A percentile compares a stretch with the other conserved stretches of the same genome.
These are phyloP conservation scores for Camelina neglecta DNA, from an alignment of 345 rosid genomes.

Conservation along the genomic window DNA sequence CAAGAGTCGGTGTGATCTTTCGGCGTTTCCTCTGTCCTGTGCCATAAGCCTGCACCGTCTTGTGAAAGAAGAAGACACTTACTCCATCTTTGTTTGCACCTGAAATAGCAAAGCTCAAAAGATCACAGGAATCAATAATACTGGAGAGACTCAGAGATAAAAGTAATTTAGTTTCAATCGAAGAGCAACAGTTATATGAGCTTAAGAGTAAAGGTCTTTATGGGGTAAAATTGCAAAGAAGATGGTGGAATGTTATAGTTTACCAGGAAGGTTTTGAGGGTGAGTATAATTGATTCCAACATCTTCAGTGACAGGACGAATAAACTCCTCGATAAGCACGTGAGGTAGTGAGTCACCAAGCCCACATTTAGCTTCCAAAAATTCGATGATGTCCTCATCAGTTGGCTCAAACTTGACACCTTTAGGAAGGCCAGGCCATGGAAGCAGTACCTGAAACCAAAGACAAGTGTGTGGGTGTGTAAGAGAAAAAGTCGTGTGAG, in stretches of 20 bases:
- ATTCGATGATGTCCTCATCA: conserved; percentile 72
- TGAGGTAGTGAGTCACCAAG: conserved; percentile 59
- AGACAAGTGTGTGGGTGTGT: not conserved
- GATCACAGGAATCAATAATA: conserved; percentile 13
- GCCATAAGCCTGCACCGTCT: conserved; percentile 79
- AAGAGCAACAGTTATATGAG: not conserved
- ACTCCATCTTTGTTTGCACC: conserved; percentile 91
- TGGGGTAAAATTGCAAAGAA: not conserved
- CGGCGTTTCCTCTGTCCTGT: conserved; percentile 96
- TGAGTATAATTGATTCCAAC: conserved; percentile 91
- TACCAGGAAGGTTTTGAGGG: conserved; percentile 94
- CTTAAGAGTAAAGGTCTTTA: not conserved
- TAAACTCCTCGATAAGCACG: conserved; percentile 69
- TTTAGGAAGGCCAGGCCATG: conserved; percentile 52
- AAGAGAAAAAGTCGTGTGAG: not conserved
- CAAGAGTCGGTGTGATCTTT: conserved; percentile 59
- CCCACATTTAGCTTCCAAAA: conserved; percentile 80
- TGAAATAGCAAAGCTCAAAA: conserved; percentile 37
- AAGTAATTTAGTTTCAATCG: not conserved
- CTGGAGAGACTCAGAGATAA: not conserved
- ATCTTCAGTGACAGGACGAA: conserved; percentile 61
- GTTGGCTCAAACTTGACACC: conserved; percentile 98
- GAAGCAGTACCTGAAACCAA: conserved; percentile 48
- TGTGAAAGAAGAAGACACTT: conserved; percentile 77
- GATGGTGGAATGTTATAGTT: not conserved